Conservation (phyloP, 2,329 filamentous ascomycete species). For the Triangularia setosa region DNA sequence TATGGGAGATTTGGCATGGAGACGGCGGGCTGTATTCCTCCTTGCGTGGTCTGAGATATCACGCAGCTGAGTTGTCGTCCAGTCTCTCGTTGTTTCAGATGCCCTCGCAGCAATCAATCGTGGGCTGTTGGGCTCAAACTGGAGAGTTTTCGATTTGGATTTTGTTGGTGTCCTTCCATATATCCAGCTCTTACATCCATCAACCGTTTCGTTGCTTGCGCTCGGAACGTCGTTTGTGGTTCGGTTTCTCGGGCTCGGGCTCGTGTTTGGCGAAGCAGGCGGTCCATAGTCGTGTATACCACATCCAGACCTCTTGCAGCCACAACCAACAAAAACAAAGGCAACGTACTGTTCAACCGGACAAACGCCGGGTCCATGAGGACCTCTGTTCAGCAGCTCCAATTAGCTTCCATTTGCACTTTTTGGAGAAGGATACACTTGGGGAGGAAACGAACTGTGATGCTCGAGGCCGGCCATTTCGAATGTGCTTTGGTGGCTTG, state of each 20-base stretch:
- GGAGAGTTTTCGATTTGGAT: no score
- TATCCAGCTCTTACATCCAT: neutral
- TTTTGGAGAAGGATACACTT: neutral
- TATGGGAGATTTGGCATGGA: no score
- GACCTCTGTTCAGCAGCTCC: constrained; percentile 35
- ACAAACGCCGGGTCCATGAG: constrained; percentile 45
- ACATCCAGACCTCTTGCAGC: neutral
- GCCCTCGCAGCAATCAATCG: no score
- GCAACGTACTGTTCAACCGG: constrained; percentile 42
- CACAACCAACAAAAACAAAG: neutral
- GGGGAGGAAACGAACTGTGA: constrained; percentile 35
- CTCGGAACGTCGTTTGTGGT: neutral
- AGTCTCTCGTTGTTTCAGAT: no score
- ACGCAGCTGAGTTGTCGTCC: no score
- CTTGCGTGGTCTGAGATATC: no score
- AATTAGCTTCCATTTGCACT: constrained; percentile 30
- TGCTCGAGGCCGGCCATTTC: constrained; percentile 43
- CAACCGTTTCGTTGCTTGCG: neutral
- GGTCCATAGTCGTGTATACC: neutral
- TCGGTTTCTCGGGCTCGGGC: neutral
- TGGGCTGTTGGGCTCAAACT: no score
- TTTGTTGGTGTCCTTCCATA: neutral
- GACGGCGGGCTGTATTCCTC: no score
- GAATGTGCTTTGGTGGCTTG: neutral
- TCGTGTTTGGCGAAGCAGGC: neutral